Evolutionary conservation across 441 rosid genomes (phyloP).

Genomic region (Melastoma candidum): DNA sequence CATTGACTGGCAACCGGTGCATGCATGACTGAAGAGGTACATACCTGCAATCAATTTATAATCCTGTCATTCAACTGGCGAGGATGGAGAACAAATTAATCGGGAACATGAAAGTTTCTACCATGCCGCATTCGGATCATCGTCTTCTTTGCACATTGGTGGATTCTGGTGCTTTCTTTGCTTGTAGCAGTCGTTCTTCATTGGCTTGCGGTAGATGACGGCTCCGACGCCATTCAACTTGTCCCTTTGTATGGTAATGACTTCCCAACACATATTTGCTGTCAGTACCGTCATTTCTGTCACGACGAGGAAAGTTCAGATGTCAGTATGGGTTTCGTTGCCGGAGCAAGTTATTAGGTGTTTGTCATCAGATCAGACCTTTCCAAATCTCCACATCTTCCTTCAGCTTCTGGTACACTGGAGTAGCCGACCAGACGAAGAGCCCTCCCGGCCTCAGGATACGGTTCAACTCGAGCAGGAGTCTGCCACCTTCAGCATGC

Average conservation of each 20-base stretch:
- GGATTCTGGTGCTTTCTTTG: slow-evolving; percentile 51
- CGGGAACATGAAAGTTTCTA: slow-evolving; percentile 15
- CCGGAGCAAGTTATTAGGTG: no score
- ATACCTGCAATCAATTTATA: slow-evolving; percentile 35
- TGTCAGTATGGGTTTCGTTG: background rate
- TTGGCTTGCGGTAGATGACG: slow-evolving; percentile 73
- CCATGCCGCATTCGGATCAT: slow-evolving; percentile 94
- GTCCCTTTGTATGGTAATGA: slow-evolving; percentile 72
- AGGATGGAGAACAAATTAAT: background rate
- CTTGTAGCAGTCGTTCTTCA: slow-evolving; percentile 68
- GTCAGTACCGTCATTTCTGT: slow-evolving; percentile 70
- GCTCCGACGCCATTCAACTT: slow-evolving; percentile 61
- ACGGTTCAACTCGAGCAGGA: slow-evolving; percentile 78
- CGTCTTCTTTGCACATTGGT: slow-evolving; percentile 61
- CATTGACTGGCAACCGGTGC: slow-evolving; percentile 46
- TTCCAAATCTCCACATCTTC: slow-evolving; percentile 82
- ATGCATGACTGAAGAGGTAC: slow-evolving; percentile 81
- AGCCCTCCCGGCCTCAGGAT: slow-evolving; percentile 87
- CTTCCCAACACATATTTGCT: slow-evolving; percentile 79
- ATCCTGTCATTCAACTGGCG: background rate
- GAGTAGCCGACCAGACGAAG: slow-evolving; percentile 95
- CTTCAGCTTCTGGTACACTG: slow-evolving; percentile 68
- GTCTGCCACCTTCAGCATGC: slow-evolving; percentile 83
- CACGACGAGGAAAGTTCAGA: slow-evolving; percentile 1
- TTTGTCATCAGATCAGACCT: slow-evolving; percentile 24